These are phyloP conservation scores for Ceratonia siliqua DNA, from an alignment of 306 rosid genomes.

Conservation along the genomic window DNA sequence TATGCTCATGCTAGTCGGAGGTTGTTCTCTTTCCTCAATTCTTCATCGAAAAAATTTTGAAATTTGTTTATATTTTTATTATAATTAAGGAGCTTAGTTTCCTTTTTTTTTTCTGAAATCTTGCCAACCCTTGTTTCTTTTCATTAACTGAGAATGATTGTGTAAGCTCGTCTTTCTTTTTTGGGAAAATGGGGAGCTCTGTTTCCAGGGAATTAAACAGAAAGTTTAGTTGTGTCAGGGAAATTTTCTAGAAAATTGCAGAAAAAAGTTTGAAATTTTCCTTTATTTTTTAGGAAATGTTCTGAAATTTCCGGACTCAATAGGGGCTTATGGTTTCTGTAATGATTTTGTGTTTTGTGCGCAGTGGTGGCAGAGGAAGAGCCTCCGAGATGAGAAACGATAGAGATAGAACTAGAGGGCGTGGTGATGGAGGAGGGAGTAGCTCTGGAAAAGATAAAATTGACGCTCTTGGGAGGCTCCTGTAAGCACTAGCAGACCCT, in stretches of 20 bases:
- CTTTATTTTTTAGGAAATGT: not conserved
- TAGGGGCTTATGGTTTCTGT: not conserved
- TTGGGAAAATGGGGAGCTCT: not conserved
- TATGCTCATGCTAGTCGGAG: conserved; percentile 49
- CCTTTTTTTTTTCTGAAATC: not conserved
- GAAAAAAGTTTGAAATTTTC: not conserved
- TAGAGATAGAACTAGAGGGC: conserved; percentile 55
- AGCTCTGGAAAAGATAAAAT: conserved; percentile 76
- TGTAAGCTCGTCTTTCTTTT: not conserved
- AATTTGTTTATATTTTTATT: not conserved
- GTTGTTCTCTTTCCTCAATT: conserved; percentile 24
- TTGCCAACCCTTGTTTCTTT: not conserved
- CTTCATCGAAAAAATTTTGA: not conserved
- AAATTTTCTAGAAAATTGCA: not conserved
- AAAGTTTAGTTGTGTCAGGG: not conserved
- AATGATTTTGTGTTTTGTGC: conserved; percentile 18
- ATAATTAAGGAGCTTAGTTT: not conserved
- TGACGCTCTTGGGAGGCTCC: conserved; percentile 88
- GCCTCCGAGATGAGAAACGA: conserved; percentile 51
- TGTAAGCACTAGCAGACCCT: conserved; percentile 56
- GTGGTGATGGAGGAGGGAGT: conserved; percentile 43
- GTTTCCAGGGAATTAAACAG: not conserved
- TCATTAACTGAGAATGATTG: not conserved
- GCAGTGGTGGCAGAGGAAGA: conserved; percentile 58
- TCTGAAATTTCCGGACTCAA: not conserved